A percentile compares a stretch with the other conserved stretches of the same genome.
Conservation (phyloP, 345 rosid species). For the Gossypium turneri region DNA sequence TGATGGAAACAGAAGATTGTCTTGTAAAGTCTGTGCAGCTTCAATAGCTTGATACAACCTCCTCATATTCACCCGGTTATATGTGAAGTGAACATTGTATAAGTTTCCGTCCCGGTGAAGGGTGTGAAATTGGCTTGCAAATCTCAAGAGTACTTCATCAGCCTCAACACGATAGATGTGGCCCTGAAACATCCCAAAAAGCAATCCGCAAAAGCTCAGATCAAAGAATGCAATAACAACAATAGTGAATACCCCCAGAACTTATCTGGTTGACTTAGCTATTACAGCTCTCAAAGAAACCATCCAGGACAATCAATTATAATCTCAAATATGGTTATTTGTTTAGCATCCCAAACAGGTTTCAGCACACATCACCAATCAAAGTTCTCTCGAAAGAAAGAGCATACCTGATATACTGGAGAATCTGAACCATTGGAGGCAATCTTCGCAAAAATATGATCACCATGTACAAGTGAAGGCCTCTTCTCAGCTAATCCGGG, state of each 20-base stretch:
- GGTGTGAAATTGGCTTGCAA: slow-evolving; percentile 30
- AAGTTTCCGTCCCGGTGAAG: slow-evolving; percentile 26
- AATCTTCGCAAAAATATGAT: slow-evolving; percentile 36
- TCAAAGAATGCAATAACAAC: neutral
- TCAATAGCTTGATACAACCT: slow-evolving; percentile 54
- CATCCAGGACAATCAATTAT: neutral
- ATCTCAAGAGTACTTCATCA: slow-evolving; percentile 52
- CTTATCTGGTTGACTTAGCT: neutral
- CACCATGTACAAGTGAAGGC: slow-evolving; percentile 61
- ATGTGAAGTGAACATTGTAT: slow-evolving; percentile 37
- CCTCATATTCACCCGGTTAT: slow-evolving; percentile 43
- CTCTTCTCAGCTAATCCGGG: slow-evolving; percentile 64
- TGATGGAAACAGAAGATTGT: slow-evolving; percentile 43
- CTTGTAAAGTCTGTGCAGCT: slow-evolving; percentile 37
- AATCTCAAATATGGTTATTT: slow-evolving; percentile 2
- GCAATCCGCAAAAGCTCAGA: neutral
- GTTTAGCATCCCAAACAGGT: neutral
- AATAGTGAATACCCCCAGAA: neutral
- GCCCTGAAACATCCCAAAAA: slow-evolving; percentile 36
- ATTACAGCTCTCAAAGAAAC: neutral
- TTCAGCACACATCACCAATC: neutral
- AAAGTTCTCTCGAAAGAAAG: neutral
- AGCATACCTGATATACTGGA: slow-evolving; percentile 30
- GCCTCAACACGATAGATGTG: slow-evolving; percentile 43
- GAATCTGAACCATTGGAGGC: slow-evolving; percentile 13